Percentiles rank a stretch among this genome's conserved stretches.
These are phyloP conservation scores for Phytophthora litchii DNA, from an alignment of 352 stramenopile genomes.

Conservation along the genomic window DNA sequence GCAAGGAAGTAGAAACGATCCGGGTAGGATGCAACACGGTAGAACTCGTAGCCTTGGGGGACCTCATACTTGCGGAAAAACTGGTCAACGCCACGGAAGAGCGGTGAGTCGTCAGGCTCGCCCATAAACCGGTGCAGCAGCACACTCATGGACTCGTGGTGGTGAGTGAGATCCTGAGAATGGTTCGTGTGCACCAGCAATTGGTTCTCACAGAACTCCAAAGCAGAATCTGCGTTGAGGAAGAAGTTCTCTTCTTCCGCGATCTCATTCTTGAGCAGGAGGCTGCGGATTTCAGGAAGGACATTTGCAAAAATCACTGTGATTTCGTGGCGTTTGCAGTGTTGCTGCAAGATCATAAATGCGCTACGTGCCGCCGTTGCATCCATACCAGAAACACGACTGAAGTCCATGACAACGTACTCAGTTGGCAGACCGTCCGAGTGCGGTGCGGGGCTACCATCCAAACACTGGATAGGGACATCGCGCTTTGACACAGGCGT, in stretches of 20 bases:
- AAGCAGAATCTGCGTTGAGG: constrained; percentile 68
- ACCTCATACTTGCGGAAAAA: constrained; percentile 72
- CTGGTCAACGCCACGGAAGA: constrained; percentile 68
- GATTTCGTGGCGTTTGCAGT: constrained; percentile 76
- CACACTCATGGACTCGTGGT: constrained; percentile 65
- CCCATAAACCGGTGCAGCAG: constrained; percentile 84
- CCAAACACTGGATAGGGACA: constrained; percentile 71
- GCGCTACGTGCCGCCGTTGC: constrained; percentile 81
- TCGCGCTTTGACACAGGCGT: constrained; percentile 55
- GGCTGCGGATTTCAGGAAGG: constrained; percentile 65
- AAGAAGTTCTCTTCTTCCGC: constrained; percentile 68
- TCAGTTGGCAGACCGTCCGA: constrained; percentile 67
- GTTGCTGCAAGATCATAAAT: constrained; percentile 85
- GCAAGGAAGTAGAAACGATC: constrained; percentile 83
- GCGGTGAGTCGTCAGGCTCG: constrained; percentile 65
- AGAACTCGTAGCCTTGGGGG: constrained; percentile 68
- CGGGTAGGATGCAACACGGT: constrained; percentile 63
- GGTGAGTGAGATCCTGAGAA: constrained; percentile 32
- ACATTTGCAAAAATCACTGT: constrained; percentile 73
- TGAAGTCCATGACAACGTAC: constrained; percentile 92
- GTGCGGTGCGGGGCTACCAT: constrained; percentile 60
- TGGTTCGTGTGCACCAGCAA: constrained; percentile 49
- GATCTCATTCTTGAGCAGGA: constrained; percentile 82
- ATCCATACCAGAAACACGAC: constrained; percentile 88
- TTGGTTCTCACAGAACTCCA: constrained; percentile 82